phyloP scores from a whole-genome alignment of 106 monocot genomes.

The Alisma plantagoaquatica region DNA sequence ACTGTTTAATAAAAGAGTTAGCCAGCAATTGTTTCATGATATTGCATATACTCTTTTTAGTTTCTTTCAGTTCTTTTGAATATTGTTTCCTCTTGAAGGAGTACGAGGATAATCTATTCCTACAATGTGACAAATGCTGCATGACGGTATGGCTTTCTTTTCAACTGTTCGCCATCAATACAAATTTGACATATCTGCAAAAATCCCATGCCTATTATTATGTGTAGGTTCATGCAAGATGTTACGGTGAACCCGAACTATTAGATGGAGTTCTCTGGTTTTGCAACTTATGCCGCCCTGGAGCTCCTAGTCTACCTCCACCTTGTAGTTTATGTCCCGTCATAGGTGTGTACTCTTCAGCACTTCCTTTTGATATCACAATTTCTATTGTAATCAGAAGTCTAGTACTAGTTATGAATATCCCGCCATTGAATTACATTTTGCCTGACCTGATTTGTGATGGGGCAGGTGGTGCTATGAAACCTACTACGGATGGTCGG shows the following conservation, averaged over 20 bases:
- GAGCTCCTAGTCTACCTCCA: constrained; percentile 67
- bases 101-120: constrained; percentile 90
- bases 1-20: too few relatives aligned
- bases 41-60: too few relatives aligned
- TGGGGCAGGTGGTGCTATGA: constrained; percentile 95
- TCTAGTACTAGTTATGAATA: too few relatives aligned
- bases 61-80: too few relatives aligned
- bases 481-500: constrained; percentile 94
- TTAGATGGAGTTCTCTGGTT: constrained; percentile 92
- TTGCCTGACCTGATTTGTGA: too few relatives aligned
- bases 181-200: too few relatives aligned
- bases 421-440: too few relatives aligned
- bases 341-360: constrained; percentile 39
- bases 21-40: too few relatives aligned
- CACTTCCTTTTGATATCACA: too few relatives aligned
- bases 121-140: constrained; percentile 98
- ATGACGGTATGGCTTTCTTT: constrained; percentile 59
- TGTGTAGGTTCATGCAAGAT: constrained; percentile 90
- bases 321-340: constrained; percentile 91
- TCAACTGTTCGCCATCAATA: too few relatives aligned
- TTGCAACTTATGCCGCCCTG: constrained; percentile 87
- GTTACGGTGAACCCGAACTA: constrained; percentile 89
- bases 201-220: too few relatives aligned
- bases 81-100: constrained; percentile 38
- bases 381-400: too few relatives aligned